Percentiles rank a stretch among this genome's conserved stretches.
Evolutionary conservation across 257 asterid genomes (phyloP).

Genomic region (Lycium barbarum): DNA sequence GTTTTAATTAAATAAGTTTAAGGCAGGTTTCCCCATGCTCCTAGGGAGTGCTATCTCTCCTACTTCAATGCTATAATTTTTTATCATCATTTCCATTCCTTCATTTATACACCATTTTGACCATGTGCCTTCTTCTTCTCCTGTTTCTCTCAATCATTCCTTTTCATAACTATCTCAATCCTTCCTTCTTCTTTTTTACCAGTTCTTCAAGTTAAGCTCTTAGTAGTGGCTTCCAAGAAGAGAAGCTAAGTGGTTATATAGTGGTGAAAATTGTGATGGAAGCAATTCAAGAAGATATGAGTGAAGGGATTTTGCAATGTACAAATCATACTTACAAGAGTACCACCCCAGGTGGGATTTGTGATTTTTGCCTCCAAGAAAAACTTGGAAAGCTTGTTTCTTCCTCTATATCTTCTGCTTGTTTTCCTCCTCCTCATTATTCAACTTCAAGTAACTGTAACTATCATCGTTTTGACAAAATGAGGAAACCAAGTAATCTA

Average conservation of each 20-base stretch:
- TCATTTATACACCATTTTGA: constrained; percentile 39
- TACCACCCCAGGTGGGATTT: constrained; percentile 88
- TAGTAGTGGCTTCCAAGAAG: background rate
- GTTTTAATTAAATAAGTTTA: constrained; percentile 36
- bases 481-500: constrained; percentile 28
- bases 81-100: constrained; percentile 31
- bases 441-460: constrained; percentile 59
- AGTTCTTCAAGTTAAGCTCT: background rate
- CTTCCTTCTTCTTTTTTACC: background rate
- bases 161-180: no score
- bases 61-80: constrained; percentile 49
- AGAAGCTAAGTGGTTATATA: background rate
- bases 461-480: background rate
- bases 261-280: constrained; percentile 69
- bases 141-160: background rate
- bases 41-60: constrained; percentile 42
- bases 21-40: constrained; percentile 69
- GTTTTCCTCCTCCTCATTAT: constrained; percentile 72
- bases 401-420: constrained; percentile 54
- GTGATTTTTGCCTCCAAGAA: constrained; percentile 93
- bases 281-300: constrained; percentile 89
- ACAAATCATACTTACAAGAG: constrained; percentile 76
- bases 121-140: constrained; percentile 38
- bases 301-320: constrained; percentile 65
- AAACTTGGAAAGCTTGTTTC: constrained; percentile 96